Evolutionary conservation across 768 basidiomycete genomes (phyloP), one percentile per base, ranked within the genome.

Genomic region (Paxillus ammoniavirescens): DNA sequence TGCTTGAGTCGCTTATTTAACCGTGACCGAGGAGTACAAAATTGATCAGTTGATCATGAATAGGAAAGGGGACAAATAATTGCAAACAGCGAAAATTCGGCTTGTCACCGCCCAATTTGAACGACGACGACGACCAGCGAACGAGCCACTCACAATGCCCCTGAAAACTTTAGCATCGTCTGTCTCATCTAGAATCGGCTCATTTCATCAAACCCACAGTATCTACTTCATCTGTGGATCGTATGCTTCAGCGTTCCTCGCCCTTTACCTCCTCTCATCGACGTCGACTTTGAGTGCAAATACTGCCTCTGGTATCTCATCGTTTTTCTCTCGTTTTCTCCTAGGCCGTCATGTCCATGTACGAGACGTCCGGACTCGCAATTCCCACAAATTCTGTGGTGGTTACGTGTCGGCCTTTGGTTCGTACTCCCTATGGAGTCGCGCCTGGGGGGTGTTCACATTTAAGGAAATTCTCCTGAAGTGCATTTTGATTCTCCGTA

Each of bases 341-440:
- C 33, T 33, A 10, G 33, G 12, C 33, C 23, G n/a, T 18, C 37
- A n/a, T 50, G 48, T 28, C 36, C 18, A 36, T 6, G 21, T 30
- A 45, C 44, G 18, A 17, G 17, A 14, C 26, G 33, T 36, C 28
- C 15, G 35, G 1, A 48, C 42, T 23, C 3, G 33, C 15, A 23
- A 52, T 46, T 10, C 21, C 23, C 45, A n/a, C 52, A 91, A 89
- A 68, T 91, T 30, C 89, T 90, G 3, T 93, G 87, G 86, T 91
- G 89, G 89, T 63, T 89, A 8, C 78, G 91, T 13, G 84, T 92
- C 2, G 75, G 75, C 85, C 2, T 90, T 90, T 57, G 90, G 90
- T 10, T 83, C 89, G 2, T 92, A 89, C 65, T 86, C 87, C 15
- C 78, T 92, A 8, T 83, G 82, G 72, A 87, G 84, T 9, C 80